Evolutionary conservation across 192 early-diverging fungal species (phyloP).

Genomic region (Coemansia sp.): DNA sequence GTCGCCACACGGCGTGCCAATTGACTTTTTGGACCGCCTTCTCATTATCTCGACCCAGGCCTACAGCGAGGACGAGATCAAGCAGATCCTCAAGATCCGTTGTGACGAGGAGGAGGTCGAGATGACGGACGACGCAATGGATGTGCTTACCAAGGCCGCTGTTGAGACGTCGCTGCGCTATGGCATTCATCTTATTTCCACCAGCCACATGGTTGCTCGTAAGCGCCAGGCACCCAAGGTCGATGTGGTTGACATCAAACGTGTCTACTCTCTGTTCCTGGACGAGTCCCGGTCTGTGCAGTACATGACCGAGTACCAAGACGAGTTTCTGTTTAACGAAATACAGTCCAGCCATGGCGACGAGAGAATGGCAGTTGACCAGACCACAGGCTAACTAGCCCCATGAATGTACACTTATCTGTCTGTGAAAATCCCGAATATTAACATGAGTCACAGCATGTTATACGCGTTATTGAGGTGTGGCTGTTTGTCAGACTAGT

Average conservation of each 20-base stretch:
- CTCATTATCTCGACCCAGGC: slow-evolving; percentile 92
- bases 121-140: slow-evolving; percentile 82
- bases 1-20: slow-evolving; percentile 95
- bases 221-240: slow-evolving; percentile 87
- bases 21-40: slow-evolving; percentile 93
- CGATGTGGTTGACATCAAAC: slow-evolving; percentile 91
- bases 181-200: slow-evolving; percentile 96
- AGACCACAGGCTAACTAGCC: slow-evolving; percentile 7
- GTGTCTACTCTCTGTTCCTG: slow-evolving; percentile 93
- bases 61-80: slow-evolving; percentile 83
- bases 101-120: slow-evolving; percentile 94
- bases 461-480: too few species aligned
- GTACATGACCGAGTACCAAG: slow-evolving; percentile 91
- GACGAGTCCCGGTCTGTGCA: slow-evolving; percentile 96
- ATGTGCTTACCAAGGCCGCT: slow-evolving; percentile 86
- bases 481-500: too few species aligned
- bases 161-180: slow-evolving; percentile 92
- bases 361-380: slow-evolving; percentile 40
- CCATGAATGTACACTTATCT: neutral
- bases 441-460: too few species aligned
- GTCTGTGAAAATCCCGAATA: too few species aligned
- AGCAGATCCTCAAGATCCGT: slow-evolving; percentile 85
- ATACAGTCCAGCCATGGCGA: slow-evolving; percentile 20
- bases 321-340: slow-evolving; percentile 89
- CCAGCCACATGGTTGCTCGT: slow-evolving; percentile 83